Percentiles rank a stretch among this genome's conserved stretches.
phyloP scores from a whole-genome alignment of 2,329 filamentous ascomycete genomes.

The Colletotrichum filicis region DNA sequence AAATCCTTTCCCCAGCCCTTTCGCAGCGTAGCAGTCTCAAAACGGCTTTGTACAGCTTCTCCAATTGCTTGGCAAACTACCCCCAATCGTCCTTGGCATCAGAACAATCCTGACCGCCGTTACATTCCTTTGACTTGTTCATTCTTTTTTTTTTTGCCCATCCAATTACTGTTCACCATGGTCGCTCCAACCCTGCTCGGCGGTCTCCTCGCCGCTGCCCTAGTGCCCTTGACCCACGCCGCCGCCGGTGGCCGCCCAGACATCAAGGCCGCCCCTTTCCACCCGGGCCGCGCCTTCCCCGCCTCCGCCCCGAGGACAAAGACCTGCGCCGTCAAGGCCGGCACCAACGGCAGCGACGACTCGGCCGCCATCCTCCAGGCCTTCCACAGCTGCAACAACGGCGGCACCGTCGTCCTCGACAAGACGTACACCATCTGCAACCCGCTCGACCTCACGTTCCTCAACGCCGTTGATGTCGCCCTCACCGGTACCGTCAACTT shows the following conservation, averaged over 20 bases:
- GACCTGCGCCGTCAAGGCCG: slow-evolving; percentile 41
- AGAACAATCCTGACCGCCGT: neutral
- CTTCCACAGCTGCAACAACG: slow-evolving; percentile 69
- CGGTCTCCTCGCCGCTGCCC: slow-evolving; percentile 31
- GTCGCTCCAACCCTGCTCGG: slow-evolving; percentile 28
- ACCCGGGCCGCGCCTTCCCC: slow-evolving; percentile 36
- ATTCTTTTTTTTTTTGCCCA: neutral
- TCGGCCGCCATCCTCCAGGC: slow-evolving; percentile 59
- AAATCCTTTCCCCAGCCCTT: slow-evolving; percentile 17
- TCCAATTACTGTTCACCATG: slow-evolving; percentile 9
- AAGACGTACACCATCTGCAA: slow-evolving; percentile 71
- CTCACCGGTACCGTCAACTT: slow-evolving; percentile 68
- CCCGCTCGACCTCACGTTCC: slow-evolving; percentile 72
- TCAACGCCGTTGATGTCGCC: slow-evolving; percentile 72
- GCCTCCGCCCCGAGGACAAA: slow-evolving; percentile 38
- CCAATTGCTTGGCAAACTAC: slow-evolving; percentile 22
- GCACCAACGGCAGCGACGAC: slow-evolving; percentile 42
- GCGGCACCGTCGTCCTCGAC: slow-evolving; percentile 70
- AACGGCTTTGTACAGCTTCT: neutral
- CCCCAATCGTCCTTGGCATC: slow-evolving; percentile 4
- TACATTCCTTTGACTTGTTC: neutral
- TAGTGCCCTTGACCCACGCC: slow-evolving; percentile 23
- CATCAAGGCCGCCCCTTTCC: slow-evolving; percentile 36
- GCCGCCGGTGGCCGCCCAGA: slow-evolving; percentile 27
- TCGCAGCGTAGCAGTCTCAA: slow-evolving; percentile 5